Conservation (phyloP, 2,329 filamentous ascomycete species). For the Dactylellina drechsleri region DNA sequence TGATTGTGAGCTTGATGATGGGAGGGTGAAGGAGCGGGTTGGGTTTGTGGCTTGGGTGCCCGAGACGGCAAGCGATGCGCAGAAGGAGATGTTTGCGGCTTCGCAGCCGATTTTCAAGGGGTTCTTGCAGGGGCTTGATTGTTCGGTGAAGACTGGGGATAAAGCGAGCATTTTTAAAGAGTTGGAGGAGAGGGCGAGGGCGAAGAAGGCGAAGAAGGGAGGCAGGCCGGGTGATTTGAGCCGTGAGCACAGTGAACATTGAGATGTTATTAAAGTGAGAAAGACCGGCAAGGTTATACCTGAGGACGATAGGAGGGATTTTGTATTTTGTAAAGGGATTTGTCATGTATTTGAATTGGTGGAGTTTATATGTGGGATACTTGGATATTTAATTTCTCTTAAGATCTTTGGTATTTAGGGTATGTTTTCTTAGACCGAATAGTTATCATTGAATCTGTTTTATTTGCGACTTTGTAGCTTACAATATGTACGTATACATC, state of each 20-base stretch:
- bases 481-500: too few species aligned
- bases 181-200: neutral
- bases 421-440: too few species aligned
- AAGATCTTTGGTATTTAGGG: too few species aligned
- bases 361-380: too few species aligned
- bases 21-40: neutral
- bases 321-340: too few species aligned
- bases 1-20: neutral
- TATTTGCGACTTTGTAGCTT: too few species aligned
- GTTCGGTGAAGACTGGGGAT: neutral
- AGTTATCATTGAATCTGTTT: too few species aligned
- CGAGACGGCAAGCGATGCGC: neutral
- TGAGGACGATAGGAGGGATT: too few species aligned
- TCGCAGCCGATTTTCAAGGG: neutral
- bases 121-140: neutral
- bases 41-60: slow-evolving; percentile 1
- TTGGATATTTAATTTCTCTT: too few species aligned
- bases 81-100: neutral
- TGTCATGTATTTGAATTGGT: too few species aligned
- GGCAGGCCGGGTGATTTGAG: neutral
- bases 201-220: neutral
- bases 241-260: neutral
- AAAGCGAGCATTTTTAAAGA: neutral
- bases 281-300: too few species aligned
- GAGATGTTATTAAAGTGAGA: neutral